Evolutionary conservation across 1,139 yeast species (phyloP), one percentile per base, ranked within the genome.

Genomic region (Lodderomyces metapsilosis): DNA sequence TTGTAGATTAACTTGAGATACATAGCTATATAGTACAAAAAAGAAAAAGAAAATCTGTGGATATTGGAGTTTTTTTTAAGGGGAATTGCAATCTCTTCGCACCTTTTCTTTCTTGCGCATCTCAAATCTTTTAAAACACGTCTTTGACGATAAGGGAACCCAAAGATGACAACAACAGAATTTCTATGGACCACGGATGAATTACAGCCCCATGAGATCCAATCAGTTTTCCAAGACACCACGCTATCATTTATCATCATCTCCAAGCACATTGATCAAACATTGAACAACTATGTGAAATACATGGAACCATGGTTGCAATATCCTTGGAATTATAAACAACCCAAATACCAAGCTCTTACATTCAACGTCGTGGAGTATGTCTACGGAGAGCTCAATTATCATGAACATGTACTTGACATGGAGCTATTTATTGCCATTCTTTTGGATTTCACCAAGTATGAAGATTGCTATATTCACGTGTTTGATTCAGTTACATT

Each of bases 401-500:
- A 66, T 47, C 80, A 77, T 3, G 76, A 68, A 21, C 60, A 68
- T 39, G 46, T 62, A 12, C 66, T 61, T 24, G 84, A 80, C 50
- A 76, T 75, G 43, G 64, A 74, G 68, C 56, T 78, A 4, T 50
- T 79, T 6, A 58, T 71, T 1, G 61, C 64, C 17, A 39, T 80
- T 2, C 58, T 80, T 12, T 56, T 58, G 40, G 58, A 64, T 23
- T 62, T 76, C 41, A 58, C 69, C 11, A 46, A 38, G 18, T 24
- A 38, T 49, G 23, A 41, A 17, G 63, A 75, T 40, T 47, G 76
- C 2, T 76, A 61, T 51, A 62, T 80, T 8, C 78, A 75, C 41
- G 48, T 77, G 1, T 64, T 68, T 48, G 86, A 82, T 52, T 70
- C 74, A 1, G 40, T 42, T 13, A 83, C 76, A 38, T 78, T 80